Evolutionary conservation across 306 rosid genomes (phyloP), one percentile per base, ranked within the genome.

Genomic region (Prunus mira): DNA sequence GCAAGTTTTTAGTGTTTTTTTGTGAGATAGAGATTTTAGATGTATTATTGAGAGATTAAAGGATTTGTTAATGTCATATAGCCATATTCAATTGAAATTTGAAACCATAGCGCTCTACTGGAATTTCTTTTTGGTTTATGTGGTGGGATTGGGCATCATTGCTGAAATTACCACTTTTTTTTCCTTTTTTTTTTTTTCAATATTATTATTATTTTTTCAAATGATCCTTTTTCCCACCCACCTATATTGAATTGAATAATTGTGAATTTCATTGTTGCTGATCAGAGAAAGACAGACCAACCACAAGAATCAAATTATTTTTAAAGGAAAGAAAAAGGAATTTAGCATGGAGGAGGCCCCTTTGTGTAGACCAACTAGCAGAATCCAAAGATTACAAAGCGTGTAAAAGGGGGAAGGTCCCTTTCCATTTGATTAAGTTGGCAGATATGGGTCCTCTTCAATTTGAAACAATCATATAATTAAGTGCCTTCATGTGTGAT

Each of bases 1-100:
- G 51, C 46, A 73, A 73, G 55, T 73, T 49, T 64, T 74, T 73
- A 77, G 85, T 77, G 62, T 79, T 79, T 61, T 24, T 75, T 56
- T 76, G 67, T 80, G 75, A 80, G 66, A 64, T 82, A 76, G 84
- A 70, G 76, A 75, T 72, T 50, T 76, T 85, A 74, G 83, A 69
- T 79, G 90, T 80, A 81, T 78, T 79, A 82, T 82, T 79, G 73
- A n/a, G 80, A 83, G 92, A 76, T 76, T 85, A 83, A 82, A 89
- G 85, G 83, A 71, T 80, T 78, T 86, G 78, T 80, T 76, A 82
- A 78, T 86, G 81, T 82, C 74, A 84, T 51, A 69, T 83, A 66
- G 76, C 73, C 78, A 87, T 63, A 84, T 85, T 85, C 87, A 81
- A 81, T 80, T 86, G 73, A 72, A 81, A 72, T 83, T 61, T 19